phyloP scores from a whole-genome alignment of 257 asterid genomes.

The Avicennia marina region DNA sequence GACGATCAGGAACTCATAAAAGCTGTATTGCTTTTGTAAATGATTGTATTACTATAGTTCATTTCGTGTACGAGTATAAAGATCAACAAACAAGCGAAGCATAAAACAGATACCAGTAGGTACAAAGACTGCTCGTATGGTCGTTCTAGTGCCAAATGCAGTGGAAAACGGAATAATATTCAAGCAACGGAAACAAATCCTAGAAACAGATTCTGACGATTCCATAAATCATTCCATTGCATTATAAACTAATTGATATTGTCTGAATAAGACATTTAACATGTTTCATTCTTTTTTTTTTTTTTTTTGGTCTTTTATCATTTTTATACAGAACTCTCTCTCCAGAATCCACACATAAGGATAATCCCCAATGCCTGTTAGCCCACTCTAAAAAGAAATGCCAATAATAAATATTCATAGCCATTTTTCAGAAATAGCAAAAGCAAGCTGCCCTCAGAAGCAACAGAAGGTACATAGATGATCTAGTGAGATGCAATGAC shows the following conservation, averaged over 20 bases:
- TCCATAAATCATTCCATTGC: background rate
- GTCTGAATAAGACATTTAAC: background rate
- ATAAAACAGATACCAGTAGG: background rate
- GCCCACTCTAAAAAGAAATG: too few relatives aligned
- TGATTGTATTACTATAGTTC: background rate
- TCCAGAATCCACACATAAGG: background rate
- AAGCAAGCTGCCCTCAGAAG: background rate
- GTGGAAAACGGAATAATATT: background rate
- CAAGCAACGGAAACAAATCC: background rate
- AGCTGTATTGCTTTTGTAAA: background rate
- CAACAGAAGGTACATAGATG: background rate
- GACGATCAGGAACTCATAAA: background rate
- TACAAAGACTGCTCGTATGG: background rate
- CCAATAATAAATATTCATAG: background rate
- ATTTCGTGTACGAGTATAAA: background rate
- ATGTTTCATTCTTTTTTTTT: background rate
- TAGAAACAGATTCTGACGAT: conserved; percentile 1
- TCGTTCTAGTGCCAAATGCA: background rate
- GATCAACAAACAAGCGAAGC: background rate
- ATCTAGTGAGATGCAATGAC: background rate
- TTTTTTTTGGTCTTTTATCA: background rate
- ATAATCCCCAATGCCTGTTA: conserved; percentile 1
- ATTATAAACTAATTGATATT: background rate
- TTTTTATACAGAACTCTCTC: background rate
- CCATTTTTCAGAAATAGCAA: background rate